Evolutionary conservation across 2,329 filamentous ascomycete species (phyloP), one percentile per base, ranked within the genome.

Genomic region (Grosmannia serpens): DNA sequence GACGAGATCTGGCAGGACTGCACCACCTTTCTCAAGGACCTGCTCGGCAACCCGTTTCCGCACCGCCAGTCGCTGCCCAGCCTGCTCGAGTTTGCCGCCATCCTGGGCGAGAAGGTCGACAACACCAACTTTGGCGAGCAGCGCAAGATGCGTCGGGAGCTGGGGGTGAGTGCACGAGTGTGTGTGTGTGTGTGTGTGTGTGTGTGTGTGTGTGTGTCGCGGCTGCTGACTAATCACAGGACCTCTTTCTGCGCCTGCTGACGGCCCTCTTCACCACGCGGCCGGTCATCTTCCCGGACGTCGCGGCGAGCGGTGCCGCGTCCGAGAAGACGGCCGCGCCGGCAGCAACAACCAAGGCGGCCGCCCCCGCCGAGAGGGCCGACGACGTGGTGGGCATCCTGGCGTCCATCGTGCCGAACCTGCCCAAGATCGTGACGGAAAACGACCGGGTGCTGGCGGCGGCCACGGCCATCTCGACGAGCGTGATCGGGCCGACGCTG

Each of bases 1-100:
- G 94, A 99, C 66, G 94, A 99, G 71, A 96, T 99, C 54, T 99
- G 94, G 94, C 80, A 85, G 47, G 92, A 99, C 69, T 99, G 92
- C 70, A 90, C 91, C 66, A 83, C 87, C 0, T 99, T 99, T 70
- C 72, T 97, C 61, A 87, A 85, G 62, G 95, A 99, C 68, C 81
- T 99, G 31, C 78, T 99, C 31, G 85, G 87, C 27, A 99, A 99
- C 67, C 95, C 94, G 1, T 90, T 99, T 67, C 94, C 94, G 3
- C 92, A 99, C 73, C 81, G 94, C 58, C 91, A 96, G 68, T 92
- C 91, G 9, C 73, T 99, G 46, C 89, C 94, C 8, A 85, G 86
- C 56, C 75, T 99, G 51, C 76, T 99, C 15, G 89, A 95, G 65
- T 96, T 97, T 67, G 88, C 90, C 0, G 88, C 89, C 1, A 88